Evolutionary conservation across 2,329 filamentous ascomycete genomes (phyloP).

Genomic region (Xylaria sp.): DNA sequence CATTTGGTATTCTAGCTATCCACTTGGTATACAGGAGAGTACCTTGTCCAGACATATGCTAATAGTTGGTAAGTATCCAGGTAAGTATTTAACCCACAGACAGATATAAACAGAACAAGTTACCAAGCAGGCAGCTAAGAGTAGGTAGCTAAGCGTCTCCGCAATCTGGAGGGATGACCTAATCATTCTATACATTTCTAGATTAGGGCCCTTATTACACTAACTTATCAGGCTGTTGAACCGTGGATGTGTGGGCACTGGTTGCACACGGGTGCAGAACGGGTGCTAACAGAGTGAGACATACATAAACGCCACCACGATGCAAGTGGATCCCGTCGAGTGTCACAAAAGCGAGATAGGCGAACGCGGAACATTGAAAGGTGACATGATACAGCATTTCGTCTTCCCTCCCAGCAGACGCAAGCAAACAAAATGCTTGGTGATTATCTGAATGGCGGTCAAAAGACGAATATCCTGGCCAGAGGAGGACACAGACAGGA

Average conservation of each 20-base stretch:
- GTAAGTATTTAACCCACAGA: neutral
- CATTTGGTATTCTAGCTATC: too few relatives aligned
- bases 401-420: neutral
- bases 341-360: conserved; percentile 42
- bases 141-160: neutral
- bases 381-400: neutral
- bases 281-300: conserved; percentile 46
- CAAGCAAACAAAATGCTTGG: neutral
- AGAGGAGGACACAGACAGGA: neutral
- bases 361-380: conserved; percentile 8
- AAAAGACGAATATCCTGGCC: neutral
- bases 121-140: neutral
- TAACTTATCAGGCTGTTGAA: conserved; percentile 3
- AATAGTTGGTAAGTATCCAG: neutral
- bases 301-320: conserved; percentile 47
- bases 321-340: conserved; percentile 47
- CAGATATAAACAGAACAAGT: neutral
- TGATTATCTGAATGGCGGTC: neutral
- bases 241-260: conserved; percentile 15
- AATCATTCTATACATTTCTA: conserved; percentile 6
- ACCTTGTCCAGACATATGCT: neutral
- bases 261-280: conserved; percentile 15
- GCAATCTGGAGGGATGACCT: conserved; percentile 3
- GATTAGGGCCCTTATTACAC: neutral
- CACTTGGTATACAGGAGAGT: too few relatives aligned